These are phyloP conservation scores for Lactarius deliciosus DNA, from an alignment of 768 basidiomycete genomes.

Conservation along the genomic window DNA sequence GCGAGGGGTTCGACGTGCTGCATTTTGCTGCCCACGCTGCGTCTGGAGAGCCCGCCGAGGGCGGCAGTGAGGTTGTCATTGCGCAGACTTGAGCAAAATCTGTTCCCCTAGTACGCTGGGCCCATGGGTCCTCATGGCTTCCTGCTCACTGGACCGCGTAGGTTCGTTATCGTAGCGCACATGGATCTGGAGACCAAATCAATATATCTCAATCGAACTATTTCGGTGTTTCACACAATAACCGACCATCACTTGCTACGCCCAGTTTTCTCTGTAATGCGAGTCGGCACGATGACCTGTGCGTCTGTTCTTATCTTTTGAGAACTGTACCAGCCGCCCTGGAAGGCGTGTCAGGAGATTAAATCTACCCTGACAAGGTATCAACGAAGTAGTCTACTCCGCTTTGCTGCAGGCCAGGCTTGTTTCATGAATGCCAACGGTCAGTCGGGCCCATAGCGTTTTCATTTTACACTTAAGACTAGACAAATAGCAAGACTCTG, in stretches of 20 bases:
- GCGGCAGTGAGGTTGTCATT: not conserved
- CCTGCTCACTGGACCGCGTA: not conserved
- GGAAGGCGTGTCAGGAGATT: not conserved
- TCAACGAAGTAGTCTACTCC: too few species aligned
- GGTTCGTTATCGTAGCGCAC: not conserved
- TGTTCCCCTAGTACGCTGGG: not conserved
- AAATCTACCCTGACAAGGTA: too few species aligned
- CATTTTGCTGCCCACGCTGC: slow-evolving; percentile 37
- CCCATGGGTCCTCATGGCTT: too few species aligned
- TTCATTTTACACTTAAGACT: too few species aligned
- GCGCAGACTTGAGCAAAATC: not conserved
- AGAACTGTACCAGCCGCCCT: not conserved
- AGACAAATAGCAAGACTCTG: too few species aligned
- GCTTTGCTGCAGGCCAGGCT: too few species aligned
- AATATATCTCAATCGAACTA: not conserved
- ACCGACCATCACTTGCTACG: too few species aligned
- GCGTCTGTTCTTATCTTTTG: not conserved
- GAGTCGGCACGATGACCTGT: not conserved
- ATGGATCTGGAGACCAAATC: not conserved
- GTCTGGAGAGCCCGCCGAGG: not conserved
- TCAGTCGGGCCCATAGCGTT: too few species aligned
- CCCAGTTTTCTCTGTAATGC: not conserved
- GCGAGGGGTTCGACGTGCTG: slow-evolving; percentile 67
- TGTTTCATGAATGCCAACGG: too few species aligned
- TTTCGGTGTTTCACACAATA: not conserved